These are phyloP conservation scores for Termitomyces sp. DNA, from an alignment of 768 basidiomycete genomes.

Conservation along the genomic window DNA sequence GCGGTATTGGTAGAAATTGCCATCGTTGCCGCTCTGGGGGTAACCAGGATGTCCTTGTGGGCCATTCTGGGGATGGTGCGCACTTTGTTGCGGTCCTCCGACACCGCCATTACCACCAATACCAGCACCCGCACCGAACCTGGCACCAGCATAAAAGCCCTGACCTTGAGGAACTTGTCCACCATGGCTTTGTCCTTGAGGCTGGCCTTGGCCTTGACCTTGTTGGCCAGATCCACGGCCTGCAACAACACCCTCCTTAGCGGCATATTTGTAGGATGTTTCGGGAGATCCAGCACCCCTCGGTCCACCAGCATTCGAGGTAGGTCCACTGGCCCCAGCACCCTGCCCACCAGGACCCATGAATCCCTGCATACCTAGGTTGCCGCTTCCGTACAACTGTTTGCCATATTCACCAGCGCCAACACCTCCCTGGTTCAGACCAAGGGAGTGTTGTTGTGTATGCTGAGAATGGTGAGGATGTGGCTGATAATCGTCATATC, in stretches of 20 bases:
- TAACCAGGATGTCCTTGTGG: slow-evolving; percentile 58
- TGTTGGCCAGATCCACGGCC: slow-evolving; percentile 39
- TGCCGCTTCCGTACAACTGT: slow-evolving; percentile 40
- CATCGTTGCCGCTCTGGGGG: slow-evolving; percentile 60
- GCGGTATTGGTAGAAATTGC: slow-evolving; percentile 69
- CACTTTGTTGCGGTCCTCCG: slow-evolving; percentile 36
- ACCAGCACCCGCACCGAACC: slow-evolving; percentile 34
- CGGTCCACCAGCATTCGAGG: slow-evolving; percentile 39
- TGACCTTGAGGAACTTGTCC: slow-evolving; percentile 48
- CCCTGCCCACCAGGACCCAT: slow-evolving; percentile 57
- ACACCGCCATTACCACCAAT: slow-evolving; percentile 30
- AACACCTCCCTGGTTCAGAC: slow-evolving; percentile 33
- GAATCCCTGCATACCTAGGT: slow-evolving; percentile 61
- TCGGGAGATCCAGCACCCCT: slow-evolving; percentile 61
- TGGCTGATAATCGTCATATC: slow-evolving; percentile 43
- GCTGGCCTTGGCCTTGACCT: slow-evolving; percentile 42
- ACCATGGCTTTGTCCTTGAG: slow-evolving; percentile 43
- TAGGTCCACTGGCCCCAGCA: slow-evolving; percentile 29
- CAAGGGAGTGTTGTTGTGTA: slow-evolving; percentile 45
- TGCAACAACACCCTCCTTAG: slow-evolving; percentile 52
- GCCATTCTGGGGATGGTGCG: slow-evolving; percentile 36
- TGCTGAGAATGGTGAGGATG: slow-evolving; percentile 46
- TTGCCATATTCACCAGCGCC: slow-evolving; percentile 38
- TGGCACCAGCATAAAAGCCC: slow-evolving; percentile 41
- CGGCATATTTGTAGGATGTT: slow-evolving; percentile 67